Base-by-base conservation (phyloP, 2,329 filamentous ascomycete species). In the Juglanconis sp. region DNA sequence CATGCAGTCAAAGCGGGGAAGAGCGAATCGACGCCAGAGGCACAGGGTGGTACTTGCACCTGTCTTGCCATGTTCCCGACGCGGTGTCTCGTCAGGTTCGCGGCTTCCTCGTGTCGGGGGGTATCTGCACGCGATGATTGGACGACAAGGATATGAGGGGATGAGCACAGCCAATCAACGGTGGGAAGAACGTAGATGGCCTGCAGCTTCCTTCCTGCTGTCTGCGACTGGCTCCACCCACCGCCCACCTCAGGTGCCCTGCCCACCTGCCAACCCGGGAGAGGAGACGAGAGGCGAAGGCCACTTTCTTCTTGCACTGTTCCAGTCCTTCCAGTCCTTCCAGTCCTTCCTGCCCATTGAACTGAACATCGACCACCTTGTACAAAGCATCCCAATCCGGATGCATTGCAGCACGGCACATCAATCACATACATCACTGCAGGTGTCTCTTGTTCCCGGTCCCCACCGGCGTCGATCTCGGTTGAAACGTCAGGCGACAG, bases 121-220 rank as follows among this genome's bases (percentile, higher is more conserved):
- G 8, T 2, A 5, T 5, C 17, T 3, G 42, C 35, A 62, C 57
- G 57, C 51, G 60, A 60, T 62, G 57, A 62, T 62, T 62, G 60
- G 60, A 31, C 38, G 31, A 9, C 53, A 57, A 1, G 42, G 36
- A 38, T 49, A n/a, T 8, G 31, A 5, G 42, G 40, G 32, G 44
- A 5, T 30, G 31, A 32, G 46, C 13, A 17, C 47, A 53, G 40
- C 60, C 57, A 56, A 57, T 62, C 31, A 48, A 8, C 42, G 3
- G 53, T 31, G 40, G 38, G 42, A 35, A 38, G 38, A 13, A 31
- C 15, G 13, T 24, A 24, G 24, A 24, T 24, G 24, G 24, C 24
- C 24, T 24, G 24, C 24, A 24, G 24, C 24, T 24, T 24, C 24
- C 24, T 24, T 2, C 9, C 15, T 30, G 24, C 9, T 4, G 24